Evolutionary conservation across 169 alveolate genomes (phyloP).

Genomic region (Plasmodium coatneyi): DNA sequence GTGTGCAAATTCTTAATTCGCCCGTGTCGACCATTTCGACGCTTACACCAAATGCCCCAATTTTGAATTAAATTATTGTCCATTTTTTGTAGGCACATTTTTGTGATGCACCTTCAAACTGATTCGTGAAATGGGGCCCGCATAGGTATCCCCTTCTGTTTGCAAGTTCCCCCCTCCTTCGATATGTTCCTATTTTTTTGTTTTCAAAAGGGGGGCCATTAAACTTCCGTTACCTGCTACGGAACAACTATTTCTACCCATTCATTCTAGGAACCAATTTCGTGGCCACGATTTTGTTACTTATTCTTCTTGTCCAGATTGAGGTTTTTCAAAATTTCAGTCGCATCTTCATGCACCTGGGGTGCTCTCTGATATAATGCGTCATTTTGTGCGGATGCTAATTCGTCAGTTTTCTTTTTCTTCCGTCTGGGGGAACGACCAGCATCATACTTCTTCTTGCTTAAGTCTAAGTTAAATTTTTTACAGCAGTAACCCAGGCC

Average conservation of each 20-base stretch:
- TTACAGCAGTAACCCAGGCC: slow-evolving; percentile 88
- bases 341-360: slow-evolving; percentile 21
- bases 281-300: background rate
- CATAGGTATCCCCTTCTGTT: background rate
- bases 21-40: background rate
- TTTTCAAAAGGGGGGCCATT: background rate
- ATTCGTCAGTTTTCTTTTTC: slow-evolving; percentile 35
- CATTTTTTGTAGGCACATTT: background rate
- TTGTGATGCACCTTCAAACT: background rate
- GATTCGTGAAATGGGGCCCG: background rate
- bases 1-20: background rate
- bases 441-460: slow-evolving; percentile 85
- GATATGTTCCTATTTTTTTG: background rate
- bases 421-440: slow-evolving; percentile 80
- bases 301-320: slow-evolving; percentile 4
- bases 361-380: background rate
- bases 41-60: background rate
- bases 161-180: background rate
- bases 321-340: slow-evolving; percentile 24
- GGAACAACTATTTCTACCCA: background rate
- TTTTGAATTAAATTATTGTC: background rate
- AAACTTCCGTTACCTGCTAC: background rate
- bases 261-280: background rate
- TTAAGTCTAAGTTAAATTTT: slow-evolving; percentile 84
- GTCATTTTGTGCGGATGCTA: background rate